Percentiles rank a stretch among this genome's conserved stretches.
phyloP scores from a whole-genome alignment of 176 grass and related monocot genomes.

The Lolium rigidum region DNA sequence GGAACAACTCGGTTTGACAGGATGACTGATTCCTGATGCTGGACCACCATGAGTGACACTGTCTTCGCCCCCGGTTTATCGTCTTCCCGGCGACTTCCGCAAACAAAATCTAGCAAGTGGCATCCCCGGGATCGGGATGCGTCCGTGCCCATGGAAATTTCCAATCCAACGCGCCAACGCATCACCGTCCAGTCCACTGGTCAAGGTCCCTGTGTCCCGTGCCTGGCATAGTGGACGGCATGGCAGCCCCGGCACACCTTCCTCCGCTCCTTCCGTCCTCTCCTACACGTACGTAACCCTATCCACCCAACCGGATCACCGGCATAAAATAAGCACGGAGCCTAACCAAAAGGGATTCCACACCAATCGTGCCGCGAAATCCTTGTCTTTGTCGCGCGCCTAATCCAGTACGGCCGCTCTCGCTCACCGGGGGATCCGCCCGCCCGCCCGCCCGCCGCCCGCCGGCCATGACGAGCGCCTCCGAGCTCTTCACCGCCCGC shows the following conservation, averaged over 20 bases:
- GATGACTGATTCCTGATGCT: not conserved
- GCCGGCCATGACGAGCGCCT: slow-evolving; percentile 82
- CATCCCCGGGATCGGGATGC: not conserved
- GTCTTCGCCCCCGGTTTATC: not conserved
- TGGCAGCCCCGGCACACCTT: slow-evolving; percentile 27
- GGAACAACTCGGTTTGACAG: too few relatives aligned
- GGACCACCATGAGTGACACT: not conserved
- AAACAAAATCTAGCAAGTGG: not conserved
- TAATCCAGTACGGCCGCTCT: not conserved
- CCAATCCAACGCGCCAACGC: slow-evolving; percentile 15
- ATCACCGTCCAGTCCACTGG: slow-evolving; percentile 28
- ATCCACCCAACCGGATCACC: not conserved
- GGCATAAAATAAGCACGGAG: not conserved
- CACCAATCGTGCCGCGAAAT: slow-evolving; percentile 1
- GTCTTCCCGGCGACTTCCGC: not conserved
- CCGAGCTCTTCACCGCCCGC: slow-evolving; percentile 76
- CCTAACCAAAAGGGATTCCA: not conserved
- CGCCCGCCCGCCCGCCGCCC: too few relatives aligned
- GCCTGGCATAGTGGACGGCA: too few relatives aligned
- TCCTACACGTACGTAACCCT: not conserved
- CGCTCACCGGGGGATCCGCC: not conserved
- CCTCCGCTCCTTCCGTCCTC: slow-evolving; percentile 2
- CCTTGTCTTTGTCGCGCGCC: not conserved
- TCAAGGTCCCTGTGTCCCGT: not conserved
- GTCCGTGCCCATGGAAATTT: slow-evolving; percentile 22